Percentiles rank a stretch among this genome's conserved stretches.
These are phyloP conservation scores for Sphagnurus paluster DNA, from an alignment of 1,284 basidiomycete species.

Conservation along the genomic window DNA sequence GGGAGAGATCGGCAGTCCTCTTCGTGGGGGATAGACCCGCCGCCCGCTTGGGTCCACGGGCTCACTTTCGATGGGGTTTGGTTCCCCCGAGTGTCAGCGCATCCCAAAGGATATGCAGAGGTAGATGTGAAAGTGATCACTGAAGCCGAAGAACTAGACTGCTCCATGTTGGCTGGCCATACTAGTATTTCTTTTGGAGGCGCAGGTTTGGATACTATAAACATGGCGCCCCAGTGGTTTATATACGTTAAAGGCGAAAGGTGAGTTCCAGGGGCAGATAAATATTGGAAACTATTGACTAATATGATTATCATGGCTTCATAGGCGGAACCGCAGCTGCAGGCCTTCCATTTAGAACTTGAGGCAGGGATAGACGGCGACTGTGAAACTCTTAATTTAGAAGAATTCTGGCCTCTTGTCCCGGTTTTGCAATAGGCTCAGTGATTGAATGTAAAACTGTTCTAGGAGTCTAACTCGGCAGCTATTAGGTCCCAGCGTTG, in stretches of 20 bases:
- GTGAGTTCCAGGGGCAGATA: too few relatives aligned
- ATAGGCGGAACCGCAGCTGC: too few relatives aligned
- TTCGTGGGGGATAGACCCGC: background rate
- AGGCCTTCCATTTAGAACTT: too few relatives aligned
- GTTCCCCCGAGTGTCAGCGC: conserved; percentile 1
- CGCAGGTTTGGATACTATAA: conserved; percentile 10
- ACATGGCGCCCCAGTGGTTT: conserved; percentile 14
- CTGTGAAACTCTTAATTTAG: too few relatives aligned
- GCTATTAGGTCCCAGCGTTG: too few relatives aligned
- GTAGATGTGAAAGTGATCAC: conserved; percentile 5
- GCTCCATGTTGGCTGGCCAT: conserved; percentile 13
- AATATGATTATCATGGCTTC: too few relatives aligned
- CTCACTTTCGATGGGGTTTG: conserved; percentile 8
- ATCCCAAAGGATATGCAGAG: conserved; percentile 9
- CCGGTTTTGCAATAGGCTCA: too few relatives aligned
- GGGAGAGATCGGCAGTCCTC: background rate
- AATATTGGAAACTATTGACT: too few relatives aligned
- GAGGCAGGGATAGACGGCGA: too few relatives aligned
- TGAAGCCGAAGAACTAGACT: background rate
- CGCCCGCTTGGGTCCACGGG: background rate
- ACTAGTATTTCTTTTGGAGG: background rate
- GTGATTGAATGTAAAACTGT: too few relatives aligned
- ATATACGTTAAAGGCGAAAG: conserved; percentile 14
- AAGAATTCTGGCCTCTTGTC: too few relatives aligned
- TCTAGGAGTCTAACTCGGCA: too few relatives aligned